phyloP scores from a whole-genome alignment of 371 early-diverging fungal species.

The Apophysomyces ossiformis region DNA sequence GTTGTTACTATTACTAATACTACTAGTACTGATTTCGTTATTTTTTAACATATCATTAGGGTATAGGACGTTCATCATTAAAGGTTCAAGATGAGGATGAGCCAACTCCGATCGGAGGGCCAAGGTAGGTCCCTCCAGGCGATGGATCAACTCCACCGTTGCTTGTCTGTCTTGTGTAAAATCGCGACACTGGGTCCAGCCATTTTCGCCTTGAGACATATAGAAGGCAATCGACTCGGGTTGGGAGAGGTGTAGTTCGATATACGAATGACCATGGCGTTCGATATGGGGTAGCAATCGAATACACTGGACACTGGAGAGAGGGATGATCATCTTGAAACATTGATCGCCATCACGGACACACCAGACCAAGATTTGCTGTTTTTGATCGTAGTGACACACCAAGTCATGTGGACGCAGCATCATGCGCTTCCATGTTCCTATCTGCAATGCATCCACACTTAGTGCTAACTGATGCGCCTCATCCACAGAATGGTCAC shows the following conservation, averaged over 20 bases:
- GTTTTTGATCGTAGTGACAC: slow-evolving; percentile 55
- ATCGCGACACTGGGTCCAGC: slow-evolving; percentile 71
- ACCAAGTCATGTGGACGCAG: slow-evolving; percentile 51
- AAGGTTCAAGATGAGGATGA: not conserved
- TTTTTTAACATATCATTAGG: not conserved
- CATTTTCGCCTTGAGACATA: slow-evolving; percentile 40
- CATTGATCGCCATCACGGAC: slow-evolving; percentile 60
- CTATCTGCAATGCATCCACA: slow-evolving; percentile 67
- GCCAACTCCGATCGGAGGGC: slow-evolving; percentile 6
- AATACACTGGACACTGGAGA: slow-evolving; percentile 56
- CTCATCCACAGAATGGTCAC: not conserved
- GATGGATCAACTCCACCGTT: slow-evolving; percentile 23
- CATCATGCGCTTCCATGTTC: slow-evolving; percentile 74
- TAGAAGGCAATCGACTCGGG: slow-evolving; percentile 47
- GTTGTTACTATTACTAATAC: too few species aligned
- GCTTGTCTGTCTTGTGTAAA: slow-evolving; percentile 76
- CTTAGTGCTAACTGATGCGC: slow-evolving; percentile 10
- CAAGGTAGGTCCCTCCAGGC: slow-evolving; percentile 10
- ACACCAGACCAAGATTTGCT: slow-evolving; percentile 61
- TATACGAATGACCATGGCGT: slow-evolving; percentile 2
- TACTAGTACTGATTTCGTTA: not conserved
- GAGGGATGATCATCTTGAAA: slow-evolving; percentile 71
- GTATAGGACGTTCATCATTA: not conserved
- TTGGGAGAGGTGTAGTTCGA: slow-evolving; percentile 23
- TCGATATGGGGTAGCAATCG: slow-evolving; percentile 33